Evolutionary conservation across 169 alveolate species (phyloP), one percentile per base, ranked within the genome.

Genomic region (Plasmodium gaboni): DNA sequence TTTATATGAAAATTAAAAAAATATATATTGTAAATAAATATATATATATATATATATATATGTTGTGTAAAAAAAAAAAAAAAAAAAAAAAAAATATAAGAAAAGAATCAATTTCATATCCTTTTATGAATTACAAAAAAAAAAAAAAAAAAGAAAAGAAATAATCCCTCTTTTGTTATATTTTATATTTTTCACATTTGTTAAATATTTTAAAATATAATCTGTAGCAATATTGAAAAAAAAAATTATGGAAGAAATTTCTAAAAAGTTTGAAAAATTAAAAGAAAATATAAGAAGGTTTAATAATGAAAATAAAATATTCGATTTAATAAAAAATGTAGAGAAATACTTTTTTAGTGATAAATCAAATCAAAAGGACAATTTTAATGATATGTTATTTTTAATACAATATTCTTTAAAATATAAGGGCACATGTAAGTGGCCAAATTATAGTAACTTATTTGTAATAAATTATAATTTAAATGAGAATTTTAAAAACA

Each of bases 321-420:
- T 46, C 32, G 59, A 71, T 46, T 32, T 57, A 59, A 86, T 26
- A 86, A 86, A 69, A 19, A 24, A 53, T 70, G 57, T 70, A 69
- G 73, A 70, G 32, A 26, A 86, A 2, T 6, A 60, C 24, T 24
- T 86, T 48, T 17, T 61, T 15, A 59, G 9, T 59, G 59, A 86
- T 70, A 67, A 46, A 61, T 12, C 17, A n/a, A 60, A 60, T 53
- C 73, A 83, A 28, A 83, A 83, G 17, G 70, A 65, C 15, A 44
- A 86, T 19, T 65, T 71, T 15, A 63, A 74, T 71, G 92, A 86
- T 65, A 51, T 86, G 64, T 8, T 86, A 70, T 86, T 65, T 22
- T 86, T 86, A 73, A 74, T 86, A 86, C 86, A 72, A 28, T 86
- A 70, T 17, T 86, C 92, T 17, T 55, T 86, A 28, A 86, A 71